Conservation (phyloP, 352 stramenopile species). For the Pythium brachiatum region DNA sequence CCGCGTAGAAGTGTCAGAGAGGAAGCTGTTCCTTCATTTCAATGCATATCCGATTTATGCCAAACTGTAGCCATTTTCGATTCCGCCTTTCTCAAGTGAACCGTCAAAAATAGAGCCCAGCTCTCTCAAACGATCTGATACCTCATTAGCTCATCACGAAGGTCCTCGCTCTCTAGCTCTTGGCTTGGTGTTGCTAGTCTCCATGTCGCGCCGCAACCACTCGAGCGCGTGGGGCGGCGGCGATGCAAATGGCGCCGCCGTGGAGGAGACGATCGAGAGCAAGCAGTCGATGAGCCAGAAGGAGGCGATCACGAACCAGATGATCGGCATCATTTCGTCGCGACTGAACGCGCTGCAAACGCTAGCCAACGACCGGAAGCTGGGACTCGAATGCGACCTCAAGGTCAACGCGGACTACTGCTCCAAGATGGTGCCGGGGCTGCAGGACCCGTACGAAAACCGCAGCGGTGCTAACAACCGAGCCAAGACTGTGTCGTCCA, state of each 20-base stretch:
- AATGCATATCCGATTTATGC: too few species aligned
- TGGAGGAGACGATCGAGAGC: slow-evolving; percentile 13
- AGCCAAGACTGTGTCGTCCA: slow-evolving; percentile 39
- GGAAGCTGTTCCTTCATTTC: neutral
- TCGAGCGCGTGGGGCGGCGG: neutral
- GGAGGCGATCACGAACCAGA: slow-evolving; percentile 71
- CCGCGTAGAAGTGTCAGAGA: too few species aligned
- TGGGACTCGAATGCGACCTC: slow-evolving; percentile 73
- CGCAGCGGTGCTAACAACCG: slow-evolving; percentile 35
- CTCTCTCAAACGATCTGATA: neutral
- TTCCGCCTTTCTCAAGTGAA: neutral
- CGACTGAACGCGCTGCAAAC: slow-evolving; percentile 63
- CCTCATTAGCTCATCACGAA: neutral
- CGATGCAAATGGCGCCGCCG: neutral
- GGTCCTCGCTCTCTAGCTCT: neutral
- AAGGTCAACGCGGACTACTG: slow-evolving; percentile 72
- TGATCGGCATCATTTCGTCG: slow-evolving; percentile 78
- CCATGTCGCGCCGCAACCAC: neutral
- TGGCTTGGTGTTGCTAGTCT: neutral
- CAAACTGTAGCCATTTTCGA: too few species aligned
- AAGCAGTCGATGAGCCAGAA: slow-evolving; percentile 73
- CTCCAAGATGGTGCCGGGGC: slow-evolving; percentile 57
- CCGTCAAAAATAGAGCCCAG: neutral
- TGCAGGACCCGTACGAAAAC: slow-evolving; percentile 69
- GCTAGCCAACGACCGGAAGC: slow-evolving; percentile 61